phyloP scores from a whole-genome alignment of 345 rosid species.

The Hirschfeldia incana region DNA sequence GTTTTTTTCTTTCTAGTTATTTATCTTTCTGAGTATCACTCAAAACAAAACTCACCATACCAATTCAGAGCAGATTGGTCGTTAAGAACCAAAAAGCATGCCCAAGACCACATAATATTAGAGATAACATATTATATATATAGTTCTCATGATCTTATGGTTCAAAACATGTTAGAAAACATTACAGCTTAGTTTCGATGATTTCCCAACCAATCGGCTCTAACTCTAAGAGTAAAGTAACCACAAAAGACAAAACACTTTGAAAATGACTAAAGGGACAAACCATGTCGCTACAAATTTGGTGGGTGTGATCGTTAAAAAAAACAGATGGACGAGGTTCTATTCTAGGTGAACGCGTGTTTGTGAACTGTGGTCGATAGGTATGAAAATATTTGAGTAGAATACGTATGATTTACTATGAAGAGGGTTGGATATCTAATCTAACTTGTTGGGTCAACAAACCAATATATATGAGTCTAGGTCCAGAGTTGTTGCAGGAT shows the following conservation, averaged over 20 bases:
- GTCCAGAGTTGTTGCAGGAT: constrained; percentile 33
- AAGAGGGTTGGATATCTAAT: constrained; percentile 33
- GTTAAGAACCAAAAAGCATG: background rate
- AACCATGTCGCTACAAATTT: constrained; percentile 31
- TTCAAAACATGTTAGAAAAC: background rate
- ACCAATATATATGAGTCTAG: constrained; percentile 19
- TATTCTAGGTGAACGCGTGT: constrained; percentile 28
- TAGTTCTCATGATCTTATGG: background rate
- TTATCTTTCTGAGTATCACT: background rate
- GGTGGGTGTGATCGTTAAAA: constrained; percentile 28
- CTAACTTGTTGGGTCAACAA: constrained; percentile 42
- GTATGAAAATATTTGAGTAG: background rate
- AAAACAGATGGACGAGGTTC: constrained; percentile 27
- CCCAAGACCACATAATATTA: background rate
- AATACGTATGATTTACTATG: constrained; percentile 14
- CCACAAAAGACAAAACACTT: background rate
- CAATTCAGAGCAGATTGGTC: background rate
- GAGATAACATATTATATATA: background rate
- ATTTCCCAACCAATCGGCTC: constrained; percentile 37
- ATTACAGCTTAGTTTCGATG: constrained; percentile 1
- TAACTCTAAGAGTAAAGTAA: constrained; percentile 30
- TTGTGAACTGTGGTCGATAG: constrained; percentile 18
- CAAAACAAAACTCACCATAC: background rate
- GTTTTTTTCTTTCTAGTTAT: background rate
- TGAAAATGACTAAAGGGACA: constrained; percentile 20